These are phyloP conservation scores for Tagetes patula DNA, from an alignment of 129 eudicot species.

Conservation along the genomic window DNA sequence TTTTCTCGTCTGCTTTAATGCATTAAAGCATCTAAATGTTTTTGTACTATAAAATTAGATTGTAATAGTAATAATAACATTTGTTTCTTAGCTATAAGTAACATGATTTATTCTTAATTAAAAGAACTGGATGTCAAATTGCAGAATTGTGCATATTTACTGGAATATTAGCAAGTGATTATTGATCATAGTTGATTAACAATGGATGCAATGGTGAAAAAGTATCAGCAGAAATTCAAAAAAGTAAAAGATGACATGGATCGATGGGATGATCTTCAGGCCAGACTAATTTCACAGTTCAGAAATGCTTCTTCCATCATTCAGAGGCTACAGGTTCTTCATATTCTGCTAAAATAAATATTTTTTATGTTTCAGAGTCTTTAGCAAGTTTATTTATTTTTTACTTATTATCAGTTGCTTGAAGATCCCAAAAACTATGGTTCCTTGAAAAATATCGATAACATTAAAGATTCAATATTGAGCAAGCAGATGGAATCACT, in stretches of 20 bases:
- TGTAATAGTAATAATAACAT: too few relatives aligned
- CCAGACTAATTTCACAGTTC: slow-evolving; percentile 62
- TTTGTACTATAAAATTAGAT: too few relatives aligned
- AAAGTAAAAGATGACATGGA: slow-evolving; percentile 54
- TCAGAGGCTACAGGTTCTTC: slow-evolving; percentile 62
- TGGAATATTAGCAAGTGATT: slow-evolving; percentile 16
- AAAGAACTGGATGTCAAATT: slow-evolving; percentile 1
- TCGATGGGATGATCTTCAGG: slow-evolving; percentile 67
- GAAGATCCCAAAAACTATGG: slow-evolving; percentile 58
- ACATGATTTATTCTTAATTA: background rate
- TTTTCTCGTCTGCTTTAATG: too few relatives aligned
- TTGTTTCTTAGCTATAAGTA: too few relatives aligned
- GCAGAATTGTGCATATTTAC: slow-evolving; percentile 18
- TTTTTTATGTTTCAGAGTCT: background rate
- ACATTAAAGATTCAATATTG: slow-evolving; percentile 52
- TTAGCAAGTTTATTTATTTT: background rate
- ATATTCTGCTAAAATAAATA: background rate
- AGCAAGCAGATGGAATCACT: slow-evolving; percentile 77
- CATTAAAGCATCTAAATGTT: too few relatives aligned
- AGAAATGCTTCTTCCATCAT: slow-evolving; percentile 74
- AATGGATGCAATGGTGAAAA: slow-evolving; percentile 71
- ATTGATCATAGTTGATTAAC: background rate
- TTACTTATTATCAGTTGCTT: slow-evolving; percentile 44
- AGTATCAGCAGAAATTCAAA: slow-evolving; percentile 60
- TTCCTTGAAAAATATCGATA: slow-evolving; percentile 51